Evolutionary conservation across 805 yeast species (phyloP).

Genomic region (Ogataea henricii): DNA sequence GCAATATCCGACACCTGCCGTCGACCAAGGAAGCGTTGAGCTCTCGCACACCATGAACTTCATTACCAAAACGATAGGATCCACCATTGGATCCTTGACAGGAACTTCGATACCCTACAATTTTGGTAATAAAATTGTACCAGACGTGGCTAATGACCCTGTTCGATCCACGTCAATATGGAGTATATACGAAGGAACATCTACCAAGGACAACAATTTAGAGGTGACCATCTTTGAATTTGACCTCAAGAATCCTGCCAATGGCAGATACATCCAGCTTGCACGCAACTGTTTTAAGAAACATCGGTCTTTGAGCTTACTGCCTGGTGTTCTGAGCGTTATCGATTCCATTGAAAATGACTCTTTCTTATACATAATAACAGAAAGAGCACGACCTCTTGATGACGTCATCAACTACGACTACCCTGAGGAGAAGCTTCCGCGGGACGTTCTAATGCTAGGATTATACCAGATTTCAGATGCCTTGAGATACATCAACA

Average conservation of each 20-base stretch:
- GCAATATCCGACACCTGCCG: background rate
- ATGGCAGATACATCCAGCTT: constrained; percentile 33
- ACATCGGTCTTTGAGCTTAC: constrained; percentile 53
- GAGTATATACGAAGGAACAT: constrained; percentile 62
- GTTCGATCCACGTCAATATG: constrained; percentile 48
- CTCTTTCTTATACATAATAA: constrained; percentile 54
- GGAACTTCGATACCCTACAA: constrained; percentile 61
- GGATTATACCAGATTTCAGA: constrained; percentile 59
- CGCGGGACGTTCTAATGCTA: constrained; percentile 42
- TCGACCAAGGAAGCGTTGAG: background rate
- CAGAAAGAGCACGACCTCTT: constrained; percentile 67
- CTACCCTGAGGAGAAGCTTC: constrained; percentile 27
- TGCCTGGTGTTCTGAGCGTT: constrained; percentile 69
- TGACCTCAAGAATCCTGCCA: constrained; percentile 44
- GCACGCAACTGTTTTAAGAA: constrained; percentile 49
- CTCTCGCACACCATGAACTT: constrained; percentile 55
- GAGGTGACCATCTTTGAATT: constrained; percentile 67
- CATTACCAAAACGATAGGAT: constrained; percentile 59
- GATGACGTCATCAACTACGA: constrained; percentile 36
- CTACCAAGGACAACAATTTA: constrained; percentile 50
- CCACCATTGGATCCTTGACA: constrained; percentile 56
- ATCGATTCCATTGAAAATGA: constrained; percentile 69
- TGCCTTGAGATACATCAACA: constrained; percentile 59
- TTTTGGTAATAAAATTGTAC: constrained; percentile 44
- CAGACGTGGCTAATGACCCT: constrained; percentile 28